phyloP scores from a whole-genome alignment of 169 alveolate genomes.

The Eimeria necatrix region DNA sequence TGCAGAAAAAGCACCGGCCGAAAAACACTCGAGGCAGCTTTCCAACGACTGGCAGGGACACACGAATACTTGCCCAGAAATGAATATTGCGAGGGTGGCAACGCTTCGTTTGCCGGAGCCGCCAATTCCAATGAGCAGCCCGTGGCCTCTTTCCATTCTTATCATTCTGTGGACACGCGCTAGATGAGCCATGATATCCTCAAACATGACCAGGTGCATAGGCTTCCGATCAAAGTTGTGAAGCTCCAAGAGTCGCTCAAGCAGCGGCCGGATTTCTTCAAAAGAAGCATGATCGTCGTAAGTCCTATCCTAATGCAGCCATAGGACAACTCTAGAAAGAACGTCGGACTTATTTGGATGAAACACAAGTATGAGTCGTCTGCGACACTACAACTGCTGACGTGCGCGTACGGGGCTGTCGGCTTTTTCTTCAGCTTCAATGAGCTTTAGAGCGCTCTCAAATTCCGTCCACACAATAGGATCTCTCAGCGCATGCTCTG shows the following conservation, averaged over 20 bases:
- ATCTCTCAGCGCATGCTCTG: slow-evolving; percentile 84
- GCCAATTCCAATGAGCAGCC: slow-evolving; percentile 98
- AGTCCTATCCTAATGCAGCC: slow-evolving; percentile 87
- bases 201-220: slow-evolving; percentile 97
- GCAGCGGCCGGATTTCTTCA: slow-evolving; percentile 90
- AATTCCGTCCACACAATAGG: slow-evolving; percentile 86
- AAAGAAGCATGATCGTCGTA: slow-evolving; percentile 93
- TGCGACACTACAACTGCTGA: background rate
- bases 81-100: slow-evolving; percentile 94
- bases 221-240: slow-evolving; percentile 91
- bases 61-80: slow-evolving; percentile 88
- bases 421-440: slow-evolving; percentile 66
- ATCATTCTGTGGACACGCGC: slow-evolving; percentile 95
- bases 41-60: background rate
- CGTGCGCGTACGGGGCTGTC: slow-evolving; percentile 37
- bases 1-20: background rate
- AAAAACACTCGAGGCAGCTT: background rate
- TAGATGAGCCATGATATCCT: slow-evolving; percentile 96
- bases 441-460: slow-evolving; percentile 82
- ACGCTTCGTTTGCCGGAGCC: slow-evolving; percentile 98
- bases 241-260: slow-evolving; percentile 92
- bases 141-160: slow-evolving; percentile 96
- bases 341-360: background rate
- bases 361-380: background rate
- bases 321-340: background rate